Conservation (phyloP, 148 eudicot genomes). For the Vaccinium darrowii region DNA sequence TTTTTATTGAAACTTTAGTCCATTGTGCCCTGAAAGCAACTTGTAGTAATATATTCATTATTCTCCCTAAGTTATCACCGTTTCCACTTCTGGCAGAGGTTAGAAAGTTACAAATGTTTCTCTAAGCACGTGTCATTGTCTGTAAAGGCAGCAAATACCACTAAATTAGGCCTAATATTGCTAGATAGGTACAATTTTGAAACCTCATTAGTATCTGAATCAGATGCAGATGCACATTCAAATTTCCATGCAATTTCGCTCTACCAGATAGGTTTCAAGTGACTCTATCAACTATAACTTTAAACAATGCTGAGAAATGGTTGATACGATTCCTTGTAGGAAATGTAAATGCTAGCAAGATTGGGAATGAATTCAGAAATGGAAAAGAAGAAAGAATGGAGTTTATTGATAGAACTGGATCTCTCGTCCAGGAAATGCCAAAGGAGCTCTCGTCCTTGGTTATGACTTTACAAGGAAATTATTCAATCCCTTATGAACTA, state of each 20-base stretch:
- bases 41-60: not conserved
- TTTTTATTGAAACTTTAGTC: not conserved
- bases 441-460: too few species aligned
- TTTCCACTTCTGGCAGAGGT: not conserved
- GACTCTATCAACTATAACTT: not conserved
- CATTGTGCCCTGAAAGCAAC: not conserved
- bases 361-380: too few species aligned
- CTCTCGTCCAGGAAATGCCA: too few species aligned
- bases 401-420: too few species aligned
- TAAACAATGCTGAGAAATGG: not conserved
- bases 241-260: not conserved
- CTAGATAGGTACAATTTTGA: not conserved
- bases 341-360: too few species aligned
- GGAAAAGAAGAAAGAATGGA: too few species aligned
- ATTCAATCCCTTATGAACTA: too few species aligned
- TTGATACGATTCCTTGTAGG: not conserved
- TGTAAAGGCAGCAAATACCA: not conserved
- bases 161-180: not conserved
- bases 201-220: not conserved
- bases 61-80: not conserved
- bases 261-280: not conserved
- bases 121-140: not conserved
- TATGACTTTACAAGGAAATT: too few species aligned
- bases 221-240: constrained; percentile 1
- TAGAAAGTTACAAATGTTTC: not conserved